These are phyloP conservation scores for Paraurostyla sp. DNA, from an alignment of 73 alveolate genomes.

Conservation along the genomic window DNA sequence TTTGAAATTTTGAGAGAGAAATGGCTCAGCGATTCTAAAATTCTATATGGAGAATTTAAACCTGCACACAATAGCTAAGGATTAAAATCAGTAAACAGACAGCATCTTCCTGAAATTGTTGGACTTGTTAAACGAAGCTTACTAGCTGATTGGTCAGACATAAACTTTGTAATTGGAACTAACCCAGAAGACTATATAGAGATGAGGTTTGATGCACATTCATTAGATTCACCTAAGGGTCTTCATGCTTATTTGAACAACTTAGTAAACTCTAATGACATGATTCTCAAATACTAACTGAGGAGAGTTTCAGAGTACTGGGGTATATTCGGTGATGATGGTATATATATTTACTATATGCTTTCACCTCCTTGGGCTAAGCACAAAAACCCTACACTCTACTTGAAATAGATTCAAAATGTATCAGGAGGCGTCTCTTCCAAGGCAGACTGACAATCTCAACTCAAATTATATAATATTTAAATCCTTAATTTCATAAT, in stretches of 20 bases:
- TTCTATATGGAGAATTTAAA: conserved; percentile 71
- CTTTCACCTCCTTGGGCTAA: conserved; percentile 74
- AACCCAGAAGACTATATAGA: conserved; percentile 80
- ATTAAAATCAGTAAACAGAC: background rate
- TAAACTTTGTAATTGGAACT: conserved; percentile 75
- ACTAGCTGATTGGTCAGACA: conserved; percentile 77
- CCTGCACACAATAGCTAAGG: conserved; percentile 9
- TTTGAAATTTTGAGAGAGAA: conserved; percentile 72
- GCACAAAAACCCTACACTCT: conserved; percentile 30
- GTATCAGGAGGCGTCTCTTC: conserved; percentile 16
- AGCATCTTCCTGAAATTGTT: conserved; percentile 69
- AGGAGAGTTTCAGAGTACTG: conserved; percentile 68
- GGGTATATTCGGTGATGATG: conserved; percentile 69
- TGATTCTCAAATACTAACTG: conserved; percentile 50
- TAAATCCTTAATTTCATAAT: no score
- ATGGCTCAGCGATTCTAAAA: conserved; percentile 77
- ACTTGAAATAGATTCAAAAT: conserved; percentile 9
- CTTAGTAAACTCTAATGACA: conserved; percentile 38
- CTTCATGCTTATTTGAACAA: conserved; percentile 74
- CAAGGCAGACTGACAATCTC: no score
- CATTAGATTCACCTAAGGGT: conserved; percentile 69
- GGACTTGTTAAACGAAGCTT: conserved; percentile 47
- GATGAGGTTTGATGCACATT: conserved; percentile 64
- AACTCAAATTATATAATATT: no score
- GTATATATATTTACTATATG: conserved; percentile 67